These are phyloP conservation scores for Nannochloris sp. DNA, from an alignment of 139 green algal genomes.

Conservation along the genomic window DNA sequence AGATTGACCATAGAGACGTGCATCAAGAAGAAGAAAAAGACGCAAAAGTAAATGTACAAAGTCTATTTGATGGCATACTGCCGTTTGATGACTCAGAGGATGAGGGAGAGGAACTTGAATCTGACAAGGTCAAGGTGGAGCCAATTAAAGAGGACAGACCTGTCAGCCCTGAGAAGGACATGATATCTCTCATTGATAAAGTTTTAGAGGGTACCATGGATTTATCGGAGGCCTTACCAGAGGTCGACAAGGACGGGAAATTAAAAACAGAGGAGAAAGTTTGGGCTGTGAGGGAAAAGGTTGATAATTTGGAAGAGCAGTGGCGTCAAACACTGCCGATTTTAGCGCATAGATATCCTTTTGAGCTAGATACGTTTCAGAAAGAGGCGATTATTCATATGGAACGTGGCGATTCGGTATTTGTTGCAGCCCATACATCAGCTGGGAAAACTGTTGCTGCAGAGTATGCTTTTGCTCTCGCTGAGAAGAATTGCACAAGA, in stretches of 20 bases:
- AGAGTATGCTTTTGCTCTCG: slow-evolving; percentile 95
- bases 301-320: slow-evolving; percentile 26
- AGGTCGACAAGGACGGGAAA: not conserved
- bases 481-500: slow-evolving; percentile 61
- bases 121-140: not conserved
- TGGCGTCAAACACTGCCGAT: slow-evolving; percentile 13
- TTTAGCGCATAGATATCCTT: slow-evolving; percentile 31
- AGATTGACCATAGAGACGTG: not conserved
- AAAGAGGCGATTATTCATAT: slow-evolving; percentile 75
- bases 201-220: not conserved
- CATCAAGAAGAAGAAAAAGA: not conserved
- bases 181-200: no score
- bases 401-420: slow-evolving; percentile 65
- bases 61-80: not conserved
- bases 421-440: slow-evolving; percentile 89
- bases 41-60: not conserved
- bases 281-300: slow-evolving; percentile 14
- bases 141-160: no score
- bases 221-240: not conserved
- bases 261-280: not conserved
- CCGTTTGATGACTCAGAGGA: not conserved
- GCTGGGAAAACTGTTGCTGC: slow-evolving; percentile 96
- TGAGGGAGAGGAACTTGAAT: not conserved
- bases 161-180: no score
- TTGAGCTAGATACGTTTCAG: slow-evolving; percentile 86